These are phyloP conservation scores for Yamadazyma triangularis DNA, from an alignment of 1,139 yeast species.

Conservation along the genomic window DNA sequence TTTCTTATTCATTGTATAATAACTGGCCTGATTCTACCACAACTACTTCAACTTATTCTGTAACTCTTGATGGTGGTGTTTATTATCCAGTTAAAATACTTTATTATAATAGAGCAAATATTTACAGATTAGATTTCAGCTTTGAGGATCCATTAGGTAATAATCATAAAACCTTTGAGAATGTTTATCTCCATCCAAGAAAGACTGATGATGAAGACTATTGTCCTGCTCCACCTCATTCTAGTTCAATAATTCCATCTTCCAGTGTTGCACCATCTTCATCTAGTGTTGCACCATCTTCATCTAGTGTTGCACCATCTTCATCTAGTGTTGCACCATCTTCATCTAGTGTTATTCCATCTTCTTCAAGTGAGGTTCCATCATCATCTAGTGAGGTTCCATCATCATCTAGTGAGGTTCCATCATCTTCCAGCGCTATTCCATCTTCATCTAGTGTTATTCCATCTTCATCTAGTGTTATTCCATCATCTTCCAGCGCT, in stretches of 20 bases:
- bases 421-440: neutral
- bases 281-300: neutral
- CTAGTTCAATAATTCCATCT: neutral
- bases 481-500: too few relatives aligned
- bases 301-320: neutral
- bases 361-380: neutral
- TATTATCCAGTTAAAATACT: conserved; percentile 1
- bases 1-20: neutral
- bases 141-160: neutral
- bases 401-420: neutral
- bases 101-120: neutral
- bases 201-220: neutral
- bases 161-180: neutral
- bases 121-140: neutral
- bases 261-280: neutral
- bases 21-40: neutral
- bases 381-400: neutral
- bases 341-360: neutral
- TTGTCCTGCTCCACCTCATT: neutral
- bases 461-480: too few relatives aligned
- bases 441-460: neutral
- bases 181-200: neutral
- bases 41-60: neutral
- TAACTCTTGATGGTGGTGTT: neutral
- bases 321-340: neutral